These are phyloP conservation scores for Salix koriyanagi DNA, from an alignment of 345 rosid genomes.

Conservation along the genomic window DNA sequence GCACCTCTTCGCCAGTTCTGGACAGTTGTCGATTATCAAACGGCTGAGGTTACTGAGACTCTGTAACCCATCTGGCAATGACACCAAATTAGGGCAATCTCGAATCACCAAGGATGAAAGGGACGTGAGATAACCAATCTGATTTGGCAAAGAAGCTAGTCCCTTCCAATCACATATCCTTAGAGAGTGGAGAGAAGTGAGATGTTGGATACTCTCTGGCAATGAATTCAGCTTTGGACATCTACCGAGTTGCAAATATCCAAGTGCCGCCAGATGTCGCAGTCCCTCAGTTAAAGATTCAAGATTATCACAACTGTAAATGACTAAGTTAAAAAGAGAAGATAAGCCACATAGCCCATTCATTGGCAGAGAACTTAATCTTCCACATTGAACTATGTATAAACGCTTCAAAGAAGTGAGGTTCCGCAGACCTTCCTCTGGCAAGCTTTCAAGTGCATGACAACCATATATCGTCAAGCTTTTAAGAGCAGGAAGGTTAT, in stretches of 20 bases:
- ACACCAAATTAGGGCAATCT: background rate
- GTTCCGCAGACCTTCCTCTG: background rate
- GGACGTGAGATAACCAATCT: background rate
- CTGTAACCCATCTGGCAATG: background rate
- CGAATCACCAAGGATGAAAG: background rate
- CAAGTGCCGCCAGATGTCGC: too few relatives aligned
- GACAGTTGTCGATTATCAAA: background rate
- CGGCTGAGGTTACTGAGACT: background rate
- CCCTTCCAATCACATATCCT: background rate
- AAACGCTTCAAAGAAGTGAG: background rate
- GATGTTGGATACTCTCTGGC: background rate
- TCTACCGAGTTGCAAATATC: rapidly evolving
- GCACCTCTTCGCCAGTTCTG: background rate
- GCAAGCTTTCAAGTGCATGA: background rate
- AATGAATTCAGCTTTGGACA: too few relatives aligned
- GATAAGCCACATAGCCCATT: too few relatives aligned
- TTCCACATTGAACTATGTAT: rapidly evolving
- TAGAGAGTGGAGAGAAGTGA: background rate
- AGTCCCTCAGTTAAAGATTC: background rate
- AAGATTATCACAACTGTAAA: too few relatives aligned
- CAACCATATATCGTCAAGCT: rapidly evolving
- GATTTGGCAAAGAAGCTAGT: slow-evolving; percentile 2
- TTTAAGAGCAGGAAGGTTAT: slow-evolving; percentile 5
- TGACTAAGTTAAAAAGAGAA: too few relatives aligned
- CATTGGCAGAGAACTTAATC: too few relatives aligned